These are phyloP conservation scores for Coniochaeta sp. DNA, from an alignment of 2,329 filamentous ascomycete genomes.

Conservation along the genomic window DNA sequence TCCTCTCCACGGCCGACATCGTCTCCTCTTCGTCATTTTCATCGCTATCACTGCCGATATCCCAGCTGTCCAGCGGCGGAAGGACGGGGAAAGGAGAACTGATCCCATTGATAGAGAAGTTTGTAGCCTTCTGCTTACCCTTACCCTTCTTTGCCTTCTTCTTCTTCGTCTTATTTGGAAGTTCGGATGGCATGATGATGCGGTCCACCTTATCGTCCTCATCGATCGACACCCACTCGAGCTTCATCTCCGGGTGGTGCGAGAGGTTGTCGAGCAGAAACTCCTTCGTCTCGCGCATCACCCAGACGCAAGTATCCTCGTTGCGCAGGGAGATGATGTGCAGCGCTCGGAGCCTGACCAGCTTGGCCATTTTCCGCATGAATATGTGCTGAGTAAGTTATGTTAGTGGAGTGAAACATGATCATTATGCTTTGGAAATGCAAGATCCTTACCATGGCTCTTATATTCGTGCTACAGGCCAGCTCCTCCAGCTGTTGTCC, in stretches of 20 bases:
- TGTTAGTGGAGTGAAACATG: background rate
- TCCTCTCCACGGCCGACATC: slow-evolving; percentile 26
- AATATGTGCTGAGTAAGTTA: slow-evolving; percentile 42
- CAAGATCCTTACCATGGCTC: slow-evolving; percentile 40
- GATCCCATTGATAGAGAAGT: slow-evolving; percentile 4
- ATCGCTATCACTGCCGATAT: slow-evolving; percentile 18
- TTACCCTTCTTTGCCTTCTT: slow-evolving; percentile 5
- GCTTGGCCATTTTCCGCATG: slow-evolving; percentile 43
- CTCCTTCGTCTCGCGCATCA: slow-evolving; percentile 48
- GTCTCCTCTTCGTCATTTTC: slow-evolving; percentile 21
- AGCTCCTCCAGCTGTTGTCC: slow-evolving; percentile 47
- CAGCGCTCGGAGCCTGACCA: slow-evolving; percentile 48
- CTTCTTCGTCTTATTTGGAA: slow-evolving; percentile 16
- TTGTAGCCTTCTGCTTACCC: slow-evolving; percentile 8
- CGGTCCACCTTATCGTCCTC: slow-evolving; percentile 40
- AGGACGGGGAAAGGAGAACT: slow-evolving; percentile 17
- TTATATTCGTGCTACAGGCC: slow-evolving; percentile 45
- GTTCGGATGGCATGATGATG: slow-evolving; percentile 33
- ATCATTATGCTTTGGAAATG: background rate
- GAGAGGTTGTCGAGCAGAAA: slow-evolving; percentile 53
- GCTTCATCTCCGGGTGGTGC: slow-evolving; percentile 45
- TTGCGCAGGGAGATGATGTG: slow-evolving; percentile 48
- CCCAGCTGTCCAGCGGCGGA: slow-evolving; percentile 14
- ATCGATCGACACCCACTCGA: slow-evolving; percentile 53
- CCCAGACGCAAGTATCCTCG: slow-evolving; percentile 48